Percentiles rank a stretch among this genome's conserved stretches.
phyloP scores from a whole-genome alignment of 1,284 basidiomycete species.

The Ceratorhiza oryzae-sativae region DNA sequence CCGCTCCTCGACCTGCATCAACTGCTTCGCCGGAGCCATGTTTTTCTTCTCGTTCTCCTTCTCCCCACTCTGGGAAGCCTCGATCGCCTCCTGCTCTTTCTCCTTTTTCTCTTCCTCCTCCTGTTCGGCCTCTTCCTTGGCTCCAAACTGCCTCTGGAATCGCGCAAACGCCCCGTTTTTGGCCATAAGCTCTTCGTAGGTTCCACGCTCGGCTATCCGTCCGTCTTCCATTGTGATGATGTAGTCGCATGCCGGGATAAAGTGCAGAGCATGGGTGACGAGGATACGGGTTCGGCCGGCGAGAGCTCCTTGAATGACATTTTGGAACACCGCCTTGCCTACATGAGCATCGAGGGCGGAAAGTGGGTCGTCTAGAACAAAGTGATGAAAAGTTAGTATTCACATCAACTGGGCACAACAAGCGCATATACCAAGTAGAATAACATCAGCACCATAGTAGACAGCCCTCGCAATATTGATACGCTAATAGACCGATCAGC shows the following conservation, averaged over 20 bases:
- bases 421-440: too few relatives aligned
- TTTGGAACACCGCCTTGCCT: constrained; percentile 83
- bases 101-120: too few relatives aligned
- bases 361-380: constrained; percentile 85
- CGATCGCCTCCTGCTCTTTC: too few relatives aligned
- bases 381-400: too few relatives aligned
- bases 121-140: constrained; percentile 46
- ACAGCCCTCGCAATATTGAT: constrained; percentile 82
- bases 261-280: constrained; percentile 82
- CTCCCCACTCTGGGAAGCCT: too few relatives aligned
- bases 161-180: constrained; percentile 70
- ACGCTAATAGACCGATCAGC: too few relatives aligned
- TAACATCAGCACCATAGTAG: constrained; percentile 84
- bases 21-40: constrained; percentile 64
- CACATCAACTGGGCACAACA: too few relatives aligned
- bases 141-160: constrained; percentile 72
- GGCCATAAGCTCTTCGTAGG: constrained; percentile 70
- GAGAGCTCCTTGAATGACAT: constrained; percentile 66
- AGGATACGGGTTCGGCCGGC: constrained; percentile 79
- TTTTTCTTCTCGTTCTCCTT: too few relatives aligned
- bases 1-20: constrained; percentile 69
- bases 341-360: constrained; percentile 86
- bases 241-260: constrained; percentile 79
- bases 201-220: constrained; percentile 75
- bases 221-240: constrained; percentile 50